Evolutionary conservation across 1,139 yeast genomes (phyloP).

Genomic region (Debaryomyces psychrophilus): DNA sequence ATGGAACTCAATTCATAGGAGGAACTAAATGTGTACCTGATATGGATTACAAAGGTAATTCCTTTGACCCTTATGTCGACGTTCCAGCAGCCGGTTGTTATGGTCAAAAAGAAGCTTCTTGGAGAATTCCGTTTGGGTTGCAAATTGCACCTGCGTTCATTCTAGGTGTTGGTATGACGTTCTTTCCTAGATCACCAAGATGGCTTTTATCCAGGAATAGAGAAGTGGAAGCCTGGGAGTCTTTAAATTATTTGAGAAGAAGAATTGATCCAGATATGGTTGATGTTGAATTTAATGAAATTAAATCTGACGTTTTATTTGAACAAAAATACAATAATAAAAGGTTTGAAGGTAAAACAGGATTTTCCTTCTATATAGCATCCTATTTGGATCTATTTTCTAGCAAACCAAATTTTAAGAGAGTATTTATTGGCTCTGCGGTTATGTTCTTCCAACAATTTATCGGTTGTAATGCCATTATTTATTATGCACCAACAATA

Average conservation of each 20-base stretch:
- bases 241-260: constrained; percentile 11
- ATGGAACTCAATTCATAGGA: constrained; percentile 12
- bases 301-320: constrained; percentile 24
- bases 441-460: constrained; percentile 71
- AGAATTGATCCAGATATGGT: constrained; percentile 19
- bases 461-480: constrained; percentile 72
- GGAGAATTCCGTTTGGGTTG: constrained; percentile 23
- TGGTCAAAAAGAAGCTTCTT: constrained; percentile 14
- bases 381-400: constrained; percentile 19
- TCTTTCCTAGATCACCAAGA: constrained; percentile 50
- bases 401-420: constrained; percentile 24
- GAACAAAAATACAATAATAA: constrained; percentile 17
- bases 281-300: constrained; percentile 24
- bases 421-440: constrained; percentile 64
- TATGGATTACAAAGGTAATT: constrained; percentile 2
- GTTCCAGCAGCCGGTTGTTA: constrained; percentile 11
- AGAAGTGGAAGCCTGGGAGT: constrained; percentile 45
- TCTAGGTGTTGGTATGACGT: constrained; percentile 4
- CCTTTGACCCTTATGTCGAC: constrained; percentile 4
- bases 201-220: constrained; percentile 47
- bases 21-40: constrained; percentile 14
- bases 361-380: constrained; percentile 2
- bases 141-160: constrained; percentile 15
- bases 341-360: constrained; percentile 5
- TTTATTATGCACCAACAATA: constrained; percentile 58